These are phyloP conservation scores for Neurospora sp. DNA, from an alignment of 495 filamentous ascomycete species.

Conservation along the genomic window DNA sequence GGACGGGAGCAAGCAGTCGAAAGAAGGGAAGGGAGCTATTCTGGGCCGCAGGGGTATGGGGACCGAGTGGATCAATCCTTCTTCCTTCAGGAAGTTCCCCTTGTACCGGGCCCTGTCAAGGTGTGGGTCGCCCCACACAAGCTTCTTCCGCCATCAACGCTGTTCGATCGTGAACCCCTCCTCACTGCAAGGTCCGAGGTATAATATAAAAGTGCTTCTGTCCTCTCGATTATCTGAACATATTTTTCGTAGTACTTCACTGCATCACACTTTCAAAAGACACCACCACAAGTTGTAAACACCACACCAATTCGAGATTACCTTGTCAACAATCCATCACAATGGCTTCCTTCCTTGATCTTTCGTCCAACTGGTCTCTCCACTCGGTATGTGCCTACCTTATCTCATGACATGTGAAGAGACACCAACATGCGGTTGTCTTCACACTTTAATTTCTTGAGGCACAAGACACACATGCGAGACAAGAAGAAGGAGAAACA, in stretches of 20 bases:
- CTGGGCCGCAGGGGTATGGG: background rate
- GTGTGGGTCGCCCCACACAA: background rate
- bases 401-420: background rate
- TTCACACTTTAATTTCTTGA: background rate
- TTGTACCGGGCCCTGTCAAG: background rate
- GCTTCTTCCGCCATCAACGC: background rate
- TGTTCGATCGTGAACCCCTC: background rate
- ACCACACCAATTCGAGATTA: background rate
- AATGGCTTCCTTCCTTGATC: slow-evolving; percentile 34
- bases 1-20: background rate
- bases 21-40: background rate
- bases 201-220: background rate
- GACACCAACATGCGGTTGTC: background rate
- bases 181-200: background rate
- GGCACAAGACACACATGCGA: background rate
- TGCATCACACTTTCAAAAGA: background rate
- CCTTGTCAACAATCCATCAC: background rate
- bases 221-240: background rate
- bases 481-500: background rate
- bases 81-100: background rate
- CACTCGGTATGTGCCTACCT: slow-evolving; percentile 28
- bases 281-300: background rate
- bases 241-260: background rate
- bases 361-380: slow-evolving; percentile 35
- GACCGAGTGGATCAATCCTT: background rate